Base-by-base conservation (phyloP, 73 alveolate species). In the Paramecium caudatum region DNA sequence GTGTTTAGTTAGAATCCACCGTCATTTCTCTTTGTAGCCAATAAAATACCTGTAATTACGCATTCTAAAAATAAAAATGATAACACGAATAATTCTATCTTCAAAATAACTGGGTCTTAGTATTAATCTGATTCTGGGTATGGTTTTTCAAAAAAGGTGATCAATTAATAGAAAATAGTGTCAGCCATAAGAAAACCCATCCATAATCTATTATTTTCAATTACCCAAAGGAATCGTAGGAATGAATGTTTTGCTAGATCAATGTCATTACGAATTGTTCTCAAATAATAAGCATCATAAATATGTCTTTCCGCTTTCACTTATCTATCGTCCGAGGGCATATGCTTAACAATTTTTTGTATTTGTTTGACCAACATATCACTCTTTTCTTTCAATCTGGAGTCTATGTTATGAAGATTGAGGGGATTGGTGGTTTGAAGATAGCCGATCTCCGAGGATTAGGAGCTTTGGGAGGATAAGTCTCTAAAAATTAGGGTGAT, bases 261-360 rank as follows among this genome's bases (percentile, higher is more conserved):
- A 17, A 74, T 74, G 17, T 74, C 88, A 74, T 74, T 74, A 15
- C 88, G 39, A 74, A 74, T 37, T 39, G 88, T 41, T 74, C 88
- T 37, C 69, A 74, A 43, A 45, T 74, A 74, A 41, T 74, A 74
- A 21, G 88, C 88, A 74, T 74, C 88, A 74, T 74, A 74, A 12
- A 74, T 74, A 43, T 74, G 88, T 74, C 88, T 74, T 45, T 74
- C 88, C 16, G 88, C 88, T 37, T 74, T 74, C 1, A 45, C 15
- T 37, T 74, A 45, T 74, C 55, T 74, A 13, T 23, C 55, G 32
- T 37, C 88, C 6, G 65, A 37, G 16, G 62, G 45, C 88, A 74
- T 74, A 19, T 74, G 68, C 21, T 37, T 45, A 41, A 74, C 88
- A 10, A 74, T 41, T 45, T 43, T 74, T 41, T 74, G 8, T n/a